Evolutionary conservation across 495 filamentous ascomycete species (phyloP).

Genomic region (Penicillium coffeae): DNA sequence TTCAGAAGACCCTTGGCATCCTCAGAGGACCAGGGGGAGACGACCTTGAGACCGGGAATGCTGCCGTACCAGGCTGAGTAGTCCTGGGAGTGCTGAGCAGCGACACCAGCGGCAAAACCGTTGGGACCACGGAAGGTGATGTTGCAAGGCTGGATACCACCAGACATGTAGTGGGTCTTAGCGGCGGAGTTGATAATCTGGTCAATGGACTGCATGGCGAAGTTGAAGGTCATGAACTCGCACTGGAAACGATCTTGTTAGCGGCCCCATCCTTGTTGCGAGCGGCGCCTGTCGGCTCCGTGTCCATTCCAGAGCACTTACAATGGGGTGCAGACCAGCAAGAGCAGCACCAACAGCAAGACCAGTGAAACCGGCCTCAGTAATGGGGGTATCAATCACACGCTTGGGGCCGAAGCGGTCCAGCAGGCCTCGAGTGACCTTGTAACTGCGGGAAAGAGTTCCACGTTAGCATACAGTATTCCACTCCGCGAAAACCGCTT

Average conservation of each 20-base stretch:
- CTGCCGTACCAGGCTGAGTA: constrained; percentile 98
- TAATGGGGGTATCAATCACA: constrained; percentile 97
- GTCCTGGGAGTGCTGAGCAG: constrained; percentile 96
- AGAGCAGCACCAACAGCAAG: constrained; percentile 91
- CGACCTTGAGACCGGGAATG: constrained; percentile 96
- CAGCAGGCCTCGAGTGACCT: constrained; percentile 94
- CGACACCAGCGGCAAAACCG: constrained; percentile 94
- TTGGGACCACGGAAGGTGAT: constrained; percentile 99
- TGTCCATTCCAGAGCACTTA: constrained; percentile 46
- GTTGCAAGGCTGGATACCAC: constrained; percentile 98
- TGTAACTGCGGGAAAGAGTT: constrained; percentile 60
- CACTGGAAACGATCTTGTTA: constrained; percentile 51
- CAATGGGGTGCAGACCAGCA: constrained; percentile 88
- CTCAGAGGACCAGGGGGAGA: constrained; percentile 91
- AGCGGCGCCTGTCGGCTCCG: neutral
- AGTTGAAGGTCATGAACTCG: constrained; percentile 99
- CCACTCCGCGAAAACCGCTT: neutral
- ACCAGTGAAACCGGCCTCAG: constrained; percentile 90
- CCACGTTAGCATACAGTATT: constrained; percentile 12
- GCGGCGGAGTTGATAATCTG: constrained; percentile 99
- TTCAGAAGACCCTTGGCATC: constrained; percentile 97
- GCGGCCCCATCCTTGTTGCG: neutral
- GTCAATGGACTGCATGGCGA: constrained; percentile 99
- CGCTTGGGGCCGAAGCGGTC: constrained; percentile 97
- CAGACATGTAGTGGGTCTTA: constrained; percentile 99